A percentile compares a stretch with the other conserved stretches of the same genome.
phyloP scores from a whole-genome alignment of 2,329 filamentous ascomycete genomes.

The Hyphodiscus sp. region DNA sequence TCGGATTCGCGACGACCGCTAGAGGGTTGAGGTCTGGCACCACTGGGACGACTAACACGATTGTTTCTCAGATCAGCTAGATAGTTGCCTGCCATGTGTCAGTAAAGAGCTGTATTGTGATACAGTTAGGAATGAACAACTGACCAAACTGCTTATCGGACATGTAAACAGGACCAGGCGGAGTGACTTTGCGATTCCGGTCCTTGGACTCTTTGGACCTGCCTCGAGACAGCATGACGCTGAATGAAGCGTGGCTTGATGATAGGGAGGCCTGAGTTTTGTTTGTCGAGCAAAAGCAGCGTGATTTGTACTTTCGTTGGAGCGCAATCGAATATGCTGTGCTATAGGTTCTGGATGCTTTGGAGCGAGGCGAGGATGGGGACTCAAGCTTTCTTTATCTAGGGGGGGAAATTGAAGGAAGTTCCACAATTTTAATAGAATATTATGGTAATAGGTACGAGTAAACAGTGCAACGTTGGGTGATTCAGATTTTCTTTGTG shows the following conservation, averaged over 20 bases:
- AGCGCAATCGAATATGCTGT: neutral
- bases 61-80: constrained; percentile 64
- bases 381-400: constrained; percentile 4
- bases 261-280: neutral
- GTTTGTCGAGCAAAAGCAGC: neutral
- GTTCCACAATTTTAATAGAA: constrained; percentile 1
- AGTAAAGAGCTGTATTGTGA: constrained; percentile 6
- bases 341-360: neutral
- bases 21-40: constrained; percentile 58
- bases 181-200: constrained; percentile 46
- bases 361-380: neutral
- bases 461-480: constrained; percentile 9
- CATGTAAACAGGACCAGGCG: constrained; percentile 59
- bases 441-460: constrained; percentile 1
- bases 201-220: constrained; percentile 31
- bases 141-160: constrained; percentile 61
- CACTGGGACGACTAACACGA: constrained; percentile 60
- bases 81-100: constrained; percentile 52
- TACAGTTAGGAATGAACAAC: constrained; percentile 17
- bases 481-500: neutral
- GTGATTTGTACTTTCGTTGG: neutral
- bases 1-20: constrained; percentile 27
- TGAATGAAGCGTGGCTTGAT: neutral
- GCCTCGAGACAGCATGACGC: constrained; percentile 24
- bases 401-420: neutral